A percentile compares a stretch with the other conserved stretches of the same genome.
Evolutionary conservation across 2,329 filamentous ascomycete genomes (phyloP).

Genomic region (Colletotrichum shisoi): DNA sequence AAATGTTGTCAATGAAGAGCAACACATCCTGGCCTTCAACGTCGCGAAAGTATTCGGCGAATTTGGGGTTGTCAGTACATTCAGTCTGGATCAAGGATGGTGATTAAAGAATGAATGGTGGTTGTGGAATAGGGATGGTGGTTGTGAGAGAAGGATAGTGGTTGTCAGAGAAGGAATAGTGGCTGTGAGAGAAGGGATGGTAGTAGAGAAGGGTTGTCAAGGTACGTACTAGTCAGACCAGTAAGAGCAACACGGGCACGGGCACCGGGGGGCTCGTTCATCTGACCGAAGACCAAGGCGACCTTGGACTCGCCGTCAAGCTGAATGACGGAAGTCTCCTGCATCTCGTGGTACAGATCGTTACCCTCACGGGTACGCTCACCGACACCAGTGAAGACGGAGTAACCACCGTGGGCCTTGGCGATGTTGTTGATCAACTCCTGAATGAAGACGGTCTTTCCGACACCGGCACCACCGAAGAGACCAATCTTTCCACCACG

Average conservation of each 20-base stretch:
- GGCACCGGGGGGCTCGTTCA: slow-evolving; percentile 99
- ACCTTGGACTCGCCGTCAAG: slow-evolving; percentile 99
- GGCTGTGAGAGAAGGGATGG: no score
- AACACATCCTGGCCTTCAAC: slow-evolving; percentile 89
- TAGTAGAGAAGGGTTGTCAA: no score
- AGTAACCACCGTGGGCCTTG: slow-evolving; percentile 99
- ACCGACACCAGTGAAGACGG: slow-evolving; percentile 99
- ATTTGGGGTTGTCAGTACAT: slow-evolving; percentile 54
- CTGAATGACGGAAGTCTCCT: slow-evolving; percentile 99
- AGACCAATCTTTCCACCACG: slow-evolving; percentile 99
- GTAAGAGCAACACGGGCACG: slow-evolving; percentile 99
- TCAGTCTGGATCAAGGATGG: no score
- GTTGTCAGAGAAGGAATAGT: no score
- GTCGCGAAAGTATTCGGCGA: slow-evolving; percentile 84
- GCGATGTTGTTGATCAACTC: slow-evolving; percentile 99
- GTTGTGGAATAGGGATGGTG: no score
- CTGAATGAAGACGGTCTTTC: slow-evolving; percentile 99
- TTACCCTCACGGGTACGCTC: slow-evolving; percentile 99
- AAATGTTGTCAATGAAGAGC: slow-evolving; percentile 99
- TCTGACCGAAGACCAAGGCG: slow-evolving; percentile 99
- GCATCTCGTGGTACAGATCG: slow-evolving; percentile 99
- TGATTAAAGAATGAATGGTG: no score
- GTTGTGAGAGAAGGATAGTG: no score
- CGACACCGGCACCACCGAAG: slow-evolving; percentile 99
- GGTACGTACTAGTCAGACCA: slow-evolving; percentile 55